Percentiles rank a stretch among this genome's conserved stretches.
Evolutionary conservation across 768 basidiomycete species (phyloP).

Genomic region (Mycena rosella): DNA sequence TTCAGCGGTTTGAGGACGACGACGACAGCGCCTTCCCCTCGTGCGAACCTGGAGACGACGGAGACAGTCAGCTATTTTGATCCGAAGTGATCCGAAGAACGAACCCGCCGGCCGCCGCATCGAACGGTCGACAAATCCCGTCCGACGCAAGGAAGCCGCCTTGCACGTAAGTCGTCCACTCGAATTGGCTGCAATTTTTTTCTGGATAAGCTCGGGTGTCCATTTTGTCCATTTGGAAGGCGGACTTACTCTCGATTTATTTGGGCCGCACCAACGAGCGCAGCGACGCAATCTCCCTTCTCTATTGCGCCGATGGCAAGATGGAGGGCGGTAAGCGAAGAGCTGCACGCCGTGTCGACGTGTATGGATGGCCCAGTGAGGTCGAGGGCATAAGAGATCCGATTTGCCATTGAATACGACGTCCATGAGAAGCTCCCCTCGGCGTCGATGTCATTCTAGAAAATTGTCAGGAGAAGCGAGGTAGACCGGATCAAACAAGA

Average conservation of each 20-base stretch:
- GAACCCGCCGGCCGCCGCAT: slow-evolving; percentile 10
- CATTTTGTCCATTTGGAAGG: neutral
- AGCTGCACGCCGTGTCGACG: slow-evolving; percentile 55
- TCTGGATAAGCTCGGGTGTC: too few relatives aligned
- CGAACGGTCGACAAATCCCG: slow-evolving; percentile 34
- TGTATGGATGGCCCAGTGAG: slow-evolving; percentile 51
- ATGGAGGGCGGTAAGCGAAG: slow-evolving; percentile 53
- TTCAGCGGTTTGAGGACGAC: slow-evolving; percentile 39
- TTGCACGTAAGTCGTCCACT: slow-evolving; percentile 17
- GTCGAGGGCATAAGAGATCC: slow-evolving; percentile 47
- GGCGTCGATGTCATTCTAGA: slow-evolving; percentile 9
- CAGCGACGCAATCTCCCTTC: slow-evolving; percentile 52
- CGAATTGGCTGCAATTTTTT: neutral
- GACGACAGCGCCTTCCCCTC: slow-evolving; percentile 43
- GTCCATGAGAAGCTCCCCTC: slow-evolving; percentile 27
- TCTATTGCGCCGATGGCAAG: slow-evolving; percentile 52
- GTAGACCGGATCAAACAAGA: neutral
- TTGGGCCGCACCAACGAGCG: slow-evolving; percentile 52
- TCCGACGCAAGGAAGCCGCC: slow-evolving; percentile 22
- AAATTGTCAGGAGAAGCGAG: neutral
- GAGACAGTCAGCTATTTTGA: neutral
- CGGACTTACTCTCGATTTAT: slow-evolving; percentile 35
- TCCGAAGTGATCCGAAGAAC: neutral
- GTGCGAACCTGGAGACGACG: slow-evolving; percentile 29
- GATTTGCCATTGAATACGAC: slow-evolving; percentile 46